Percentiles rank a stretch among this genome's conserved stretches.
Conservation (phyloP, 352 stramenopile genomes). For the Globisporangium spinosum region DNA sequence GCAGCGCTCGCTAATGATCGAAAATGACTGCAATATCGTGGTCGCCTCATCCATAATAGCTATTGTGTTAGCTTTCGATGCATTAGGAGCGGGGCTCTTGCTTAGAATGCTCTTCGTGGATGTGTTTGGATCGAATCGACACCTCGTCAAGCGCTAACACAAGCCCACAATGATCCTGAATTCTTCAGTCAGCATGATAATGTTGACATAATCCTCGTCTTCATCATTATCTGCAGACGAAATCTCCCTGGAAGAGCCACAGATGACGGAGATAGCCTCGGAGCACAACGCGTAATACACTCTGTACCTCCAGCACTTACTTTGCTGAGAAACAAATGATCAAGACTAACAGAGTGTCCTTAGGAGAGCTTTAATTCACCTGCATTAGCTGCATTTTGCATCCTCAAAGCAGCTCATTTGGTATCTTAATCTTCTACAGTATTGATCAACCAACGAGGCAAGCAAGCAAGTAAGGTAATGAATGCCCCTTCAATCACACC, state of each 20-base stretch:
- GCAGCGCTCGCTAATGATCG: too few relatives aligned
- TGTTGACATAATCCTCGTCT: not conserved
- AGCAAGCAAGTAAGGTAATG: too few relatives aligned
- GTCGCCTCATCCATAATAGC: too few relatives aligned
- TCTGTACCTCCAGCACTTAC: too few relatives aligned
- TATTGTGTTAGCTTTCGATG: too few relatives aligned
- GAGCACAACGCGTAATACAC: not conserved
- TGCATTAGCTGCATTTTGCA: not conserved
- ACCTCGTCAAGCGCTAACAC: not conserved
- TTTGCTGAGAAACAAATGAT: not conserved
- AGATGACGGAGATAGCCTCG: not conserved
- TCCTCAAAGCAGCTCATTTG: not conserved
- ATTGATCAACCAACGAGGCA: too few relatives aligned
- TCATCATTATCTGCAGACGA: not conserved
- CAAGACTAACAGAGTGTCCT: not conserved
- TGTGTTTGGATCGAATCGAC: not conserved
- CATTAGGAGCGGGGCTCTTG: too few relatives aligned
- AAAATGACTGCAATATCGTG: too few relatives aligned
- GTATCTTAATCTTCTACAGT: not conserved
- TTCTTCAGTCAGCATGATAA: not conserved
- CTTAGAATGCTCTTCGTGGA: not conserved
- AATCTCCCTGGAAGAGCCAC: not conserved
- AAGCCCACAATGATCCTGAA: not conserved
- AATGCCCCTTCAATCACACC: not conserved
- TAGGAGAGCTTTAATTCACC: not conserved